Conservation (phyloP, 1,139 yeast species). For the Diutina mesorugosa region DNA sequence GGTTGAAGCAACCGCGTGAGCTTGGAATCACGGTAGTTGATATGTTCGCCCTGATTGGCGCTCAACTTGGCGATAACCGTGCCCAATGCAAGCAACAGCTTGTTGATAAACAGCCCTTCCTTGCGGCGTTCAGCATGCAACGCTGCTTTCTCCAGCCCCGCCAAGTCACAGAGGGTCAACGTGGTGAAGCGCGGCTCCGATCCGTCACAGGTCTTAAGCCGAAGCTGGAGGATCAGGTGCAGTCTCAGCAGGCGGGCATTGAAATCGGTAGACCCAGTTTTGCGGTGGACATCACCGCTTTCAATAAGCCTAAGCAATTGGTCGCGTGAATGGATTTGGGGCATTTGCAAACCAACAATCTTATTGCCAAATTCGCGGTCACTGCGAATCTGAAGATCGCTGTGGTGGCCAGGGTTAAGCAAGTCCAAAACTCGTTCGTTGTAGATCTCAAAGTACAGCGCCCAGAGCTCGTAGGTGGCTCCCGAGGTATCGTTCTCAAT, state of each 20-base stretch:
- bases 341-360: conserved; percentile 64
- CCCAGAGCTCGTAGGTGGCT: conserved; percentile 31
- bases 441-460: conserved; percentile 80
- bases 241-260: conserved; percentile 81
- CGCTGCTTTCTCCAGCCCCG: conserved; percentile 91
- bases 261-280: conserved; percentile 82
- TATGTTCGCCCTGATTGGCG: conserved; percentile 32
- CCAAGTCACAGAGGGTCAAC: conserved; percentile 82
- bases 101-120: conserved; percentile 88
- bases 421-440: conserved; percentile 78
- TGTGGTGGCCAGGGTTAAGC: conserved; percentile 12
- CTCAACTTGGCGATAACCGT: conserved; percentile 79
- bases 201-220: conserved; percentile 22
- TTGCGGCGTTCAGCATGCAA: conserved; percentile 71
- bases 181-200: conserved; percentile 33
- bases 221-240: conserved; percentile 78
- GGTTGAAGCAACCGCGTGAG: conserved; percentile 82
- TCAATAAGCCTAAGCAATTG: conserved; percentile 52
- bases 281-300: conserved; percentile 61
- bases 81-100: conserved; percentile 77
- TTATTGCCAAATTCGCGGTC: conserved; percentile 61
- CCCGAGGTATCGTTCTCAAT: conserved; percentile 17
- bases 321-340: conserved; percentile 38
- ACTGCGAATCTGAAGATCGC: conserved; percentile 64
- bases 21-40: conserved; percentile 89